Evolutionary conservation across 2,329 filamentous ascomycete genomes (phyloP), one percentile per base, ranked within the genome.

Genomic region (Clarireedia homoeocarpa): DNA sequence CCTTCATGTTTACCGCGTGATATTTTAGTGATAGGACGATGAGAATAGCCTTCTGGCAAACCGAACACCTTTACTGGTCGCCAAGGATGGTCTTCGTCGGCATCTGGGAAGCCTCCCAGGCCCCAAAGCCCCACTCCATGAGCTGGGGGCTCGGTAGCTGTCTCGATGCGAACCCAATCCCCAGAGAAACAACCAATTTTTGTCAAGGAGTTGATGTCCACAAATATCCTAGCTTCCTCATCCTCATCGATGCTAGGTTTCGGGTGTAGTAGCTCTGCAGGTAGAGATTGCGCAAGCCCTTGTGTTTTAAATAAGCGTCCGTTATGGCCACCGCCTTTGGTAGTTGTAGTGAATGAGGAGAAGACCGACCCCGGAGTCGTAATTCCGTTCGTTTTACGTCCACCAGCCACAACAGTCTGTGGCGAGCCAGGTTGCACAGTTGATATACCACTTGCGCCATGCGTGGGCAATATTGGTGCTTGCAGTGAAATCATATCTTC

Each of bases 111-210:
- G 59, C 82, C 84, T 23, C 83, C 83, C 3, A 90, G 75, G 2
- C 85, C 85, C 73, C 85, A 87, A 0, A 79, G 74, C 51, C 80
- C 87, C 62, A 82, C 82, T 17, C 78, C 87, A 69, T 83, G 86
- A 15, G 76, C 74, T 23, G 81, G 86, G 58, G 89, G 87, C 67
- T 91, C 89, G 62, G 88, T 80, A 0, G 88, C 81, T 5, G 83
- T 79, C 72, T 96, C 90, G 10, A 96, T 77, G 23, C 87, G 85
- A 10, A 96, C 90, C 94, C 94, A 99, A 68, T 99, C 94, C 30
- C 94, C 94, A 0, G 92, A 97, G 69, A 99, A 99, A 71, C 92
- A 97, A 15, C 92, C 91, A 53, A 99, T 86, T 63, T 91, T 91
- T 14, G 89, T 86, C 20, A 99, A 73, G 1, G 89, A 89, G 56